Evolutionary conservation across 2,329 filamentous ascomycete species (phyloP).

Genomic region (Xylariaceae sp.): DNA sequence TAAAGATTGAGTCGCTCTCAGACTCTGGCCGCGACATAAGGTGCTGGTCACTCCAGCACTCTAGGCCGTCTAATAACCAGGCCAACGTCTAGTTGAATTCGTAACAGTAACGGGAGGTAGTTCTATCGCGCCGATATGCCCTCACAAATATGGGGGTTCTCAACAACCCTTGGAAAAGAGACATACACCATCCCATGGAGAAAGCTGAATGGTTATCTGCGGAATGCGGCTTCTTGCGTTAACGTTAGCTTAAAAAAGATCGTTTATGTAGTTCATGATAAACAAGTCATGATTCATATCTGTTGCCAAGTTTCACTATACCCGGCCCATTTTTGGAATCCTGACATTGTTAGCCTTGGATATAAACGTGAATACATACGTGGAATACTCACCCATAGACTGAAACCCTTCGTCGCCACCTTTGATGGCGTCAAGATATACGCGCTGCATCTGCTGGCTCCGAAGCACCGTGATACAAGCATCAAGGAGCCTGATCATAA

Average conservation of each 20-base stretch:
- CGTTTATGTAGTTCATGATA: conserved; percentile 3
- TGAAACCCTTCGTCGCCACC: conserved; percentile 48
- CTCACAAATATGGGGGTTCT: conserved; percentile 1
- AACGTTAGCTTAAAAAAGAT: conserved; percentile 7
- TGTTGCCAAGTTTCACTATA: conserved; percentile 53
- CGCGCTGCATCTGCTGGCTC: conserved; percentile 47
- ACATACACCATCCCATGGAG: neutral
- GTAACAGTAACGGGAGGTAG: neutral
- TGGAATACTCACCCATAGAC: conserved; percentile 45
- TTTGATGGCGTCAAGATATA: conserved; percentile 55
- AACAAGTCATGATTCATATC: conserved; percentile 28
- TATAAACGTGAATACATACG: neutral
- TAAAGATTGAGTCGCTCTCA: neutral
- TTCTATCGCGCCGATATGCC: neutral
- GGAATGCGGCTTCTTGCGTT: neutral
- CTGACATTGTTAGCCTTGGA: conserved; percentile 34
- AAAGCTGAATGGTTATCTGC: neutral
- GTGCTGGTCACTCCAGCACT: neutral
- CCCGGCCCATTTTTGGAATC: conserved; percentile 55
- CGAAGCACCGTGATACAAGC: conserved; percentile 47
- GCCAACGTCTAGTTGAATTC: neutral
- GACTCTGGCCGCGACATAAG: neutral
- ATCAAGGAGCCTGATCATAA: conserved; percentile 52
- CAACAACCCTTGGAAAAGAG: neutral
- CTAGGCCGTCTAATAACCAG: neutral